Conservation (phyloP, 345 rosid genomes). For the Citrus glauca region DNA sequence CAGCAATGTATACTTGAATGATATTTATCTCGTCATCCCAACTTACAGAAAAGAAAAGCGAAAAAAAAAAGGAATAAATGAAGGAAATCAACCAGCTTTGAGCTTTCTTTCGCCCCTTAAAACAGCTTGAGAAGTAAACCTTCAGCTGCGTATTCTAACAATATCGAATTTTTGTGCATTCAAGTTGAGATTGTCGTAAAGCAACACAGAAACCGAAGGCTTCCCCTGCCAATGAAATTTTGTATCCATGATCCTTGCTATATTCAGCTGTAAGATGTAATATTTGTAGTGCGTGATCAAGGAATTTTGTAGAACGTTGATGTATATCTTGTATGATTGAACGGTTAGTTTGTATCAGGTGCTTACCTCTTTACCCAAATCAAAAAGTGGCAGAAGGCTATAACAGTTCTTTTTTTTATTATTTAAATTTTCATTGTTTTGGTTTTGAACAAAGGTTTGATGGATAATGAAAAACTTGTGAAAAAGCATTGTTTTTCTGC, state of each 20-base stretch:
- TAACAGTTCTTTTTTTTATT: too few species aligned
- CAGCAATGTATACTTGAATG: slow-evolving; percentile 58
- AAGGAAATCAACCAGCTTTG: not conserved
- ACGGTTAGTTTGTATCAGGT: not conserved
- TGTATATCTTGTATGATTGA: not conserved
- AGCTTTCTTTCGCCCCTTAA: not conserved
- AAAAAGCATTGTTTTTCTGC: too few species aligned
- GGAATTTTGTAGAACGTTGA: not conserved
- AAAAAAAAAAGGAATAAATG: not conserved
- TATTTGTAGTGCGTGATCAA: not conserved
- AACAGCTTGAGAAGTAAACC: not conserved
- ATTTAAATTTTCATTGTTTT: too few species aligned
- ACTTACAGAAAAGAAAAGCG: not conserved
- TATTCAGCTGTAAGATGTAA: not conserved
- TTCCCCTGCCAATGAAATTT: not conserved
- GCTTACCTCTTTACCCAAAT: not conserved
- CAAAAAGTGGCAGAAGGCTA: too few species aligned
- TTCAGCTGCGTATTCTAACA: not conserved
- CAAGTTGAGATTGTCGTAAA: not conserved
- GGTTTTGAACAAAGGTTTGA: too few species aligned
- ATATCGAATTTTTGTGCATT: not conserved
- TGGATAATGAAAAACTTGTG: too few species aligned
- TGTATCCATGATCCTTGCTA: not conserved
- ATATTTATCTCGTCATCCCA: not conserved
- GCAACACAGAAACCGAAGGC: not conserved